Evolutionary conservation across 768 basidiomycete species (phyloP), one percentile per base, ranked within the genome.

Genomic region (Russula vinacea): DNA sequence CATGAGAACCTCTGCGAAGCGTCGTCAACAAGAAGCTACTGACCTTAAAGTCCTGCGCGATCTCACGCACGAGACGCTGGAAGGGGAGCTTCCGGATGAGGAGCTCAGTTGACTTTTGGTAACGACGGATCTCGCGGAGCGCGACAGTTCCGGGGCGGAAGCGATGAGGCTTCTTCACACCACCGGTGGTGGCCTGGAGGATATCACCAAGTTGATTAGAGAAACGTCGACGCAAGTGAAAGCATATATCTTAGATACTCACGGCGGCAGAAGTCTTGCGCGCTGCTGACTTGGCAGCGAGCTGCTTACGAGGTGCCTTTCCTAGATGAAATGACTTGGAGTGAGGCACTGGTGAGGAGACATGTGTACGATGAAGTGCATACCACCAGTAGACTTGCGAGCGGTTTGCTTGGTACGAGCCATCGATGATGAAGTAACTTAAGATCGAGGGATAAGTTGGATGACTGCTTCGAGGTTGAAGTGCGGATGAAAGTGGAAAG

Each of bases 351-450:
- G 29, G 1, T 22, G 40, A 35, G 13, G 67, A 44, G 26, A 9
- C 17, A 40, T 16, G 13, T 33, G 3, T n/a, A 13, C 0, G 14
- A 16, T 0, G 54, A 13, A n/a, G 2, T 1, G 71, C 80, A 70
- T 70, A 83, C 86, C 86, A 81, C 86, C 87, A 61, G 87, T 88
- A 55, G 86, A 86, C 77, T 88, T 88, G 79, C 86, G 86, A 55
- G 86, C 86, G 58, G 86, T 88, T 79, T 88, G 86, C 76, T 88
- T 87, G 60, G 86, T 88, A 62, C 87, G 87, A 54, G 87, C 86
- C 87, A 88, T 88, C 74, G 70, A 37, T 67, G 40, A 54, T 35
- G 19, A 35, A 54, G 47, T 39, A 14, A n/a, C n/a, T n/a, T n/a
- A n/a, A 55, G 47, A 40, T 56, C 13, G 50, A 53, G 54, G 7